These are phyloP conservation scores for Cladosporium austrohemisphaericum DNA, from an alignment of 2,329 filamentous ascomycete genomes.

Conservation along the genomic window DNA sequence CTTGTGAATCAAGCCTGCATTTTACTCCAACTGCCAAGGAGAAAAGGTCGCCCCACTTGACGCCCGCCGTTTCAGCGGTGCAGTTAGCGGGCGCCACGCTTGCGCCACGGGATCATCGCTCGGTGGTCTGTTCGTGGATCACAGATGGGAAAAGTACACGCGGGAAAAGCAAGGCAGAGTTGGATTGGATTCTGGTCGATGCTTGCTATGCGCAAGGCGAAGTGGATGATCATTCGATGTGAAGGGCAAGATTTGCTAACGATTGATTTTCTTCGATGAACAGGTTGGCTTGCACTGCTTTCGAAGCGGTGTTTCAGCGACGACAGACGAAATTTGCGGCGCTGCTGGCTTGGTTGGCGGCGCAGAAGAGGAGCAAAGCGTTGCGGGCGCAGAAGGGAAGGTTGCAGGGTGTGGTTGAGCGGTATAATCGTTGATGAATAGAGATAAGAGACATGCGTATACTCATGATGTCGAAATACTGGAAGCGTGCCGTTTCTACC, in stretches of 20 bases:
- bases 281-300: conserved; percentile 68
- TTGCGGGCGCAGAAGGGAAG: conserved; percentile 30
- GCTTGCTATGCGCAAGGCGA: too few relatives aligned
- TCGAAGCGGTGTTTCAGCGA: conserved; percentile 60
- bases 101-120: conserved; percentile 12
- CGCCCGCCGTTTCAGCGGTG: conserved; percentile 1
- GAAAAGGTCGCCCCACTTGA: not conserved
- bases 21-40: not conserved
- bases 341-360: conserved; percentile 65
- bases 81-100: conserved; percentile 6
- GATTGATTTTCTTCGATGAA: not conserved
- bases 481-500: too few relatives aligned
- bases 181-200: too few relatives aligned
- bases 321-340: conserved; percentile 67
- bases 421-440: conserved; percentile 10
- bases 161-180: not conserved
- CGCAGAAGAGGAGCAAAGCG: conserved; percentile 31
- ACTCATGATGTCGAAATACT: too few relatives aligned
- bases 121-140: not conserved
- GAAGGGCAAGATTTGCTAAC: not conserved
- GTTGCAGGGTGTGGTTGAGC: conserved; percentile 24
- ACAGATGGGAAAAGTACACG: not conserved
- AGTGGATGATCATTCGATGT: too few relatives aligned
- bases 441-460: not conserved
- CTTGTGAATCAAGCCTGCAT: not conserved